Percentiles rank a stretch among this genome's conserved stretches.
Conservation (phyloP, 495 filamentous ascomycete genomes). For the Aspergillus affinis region DNA sequence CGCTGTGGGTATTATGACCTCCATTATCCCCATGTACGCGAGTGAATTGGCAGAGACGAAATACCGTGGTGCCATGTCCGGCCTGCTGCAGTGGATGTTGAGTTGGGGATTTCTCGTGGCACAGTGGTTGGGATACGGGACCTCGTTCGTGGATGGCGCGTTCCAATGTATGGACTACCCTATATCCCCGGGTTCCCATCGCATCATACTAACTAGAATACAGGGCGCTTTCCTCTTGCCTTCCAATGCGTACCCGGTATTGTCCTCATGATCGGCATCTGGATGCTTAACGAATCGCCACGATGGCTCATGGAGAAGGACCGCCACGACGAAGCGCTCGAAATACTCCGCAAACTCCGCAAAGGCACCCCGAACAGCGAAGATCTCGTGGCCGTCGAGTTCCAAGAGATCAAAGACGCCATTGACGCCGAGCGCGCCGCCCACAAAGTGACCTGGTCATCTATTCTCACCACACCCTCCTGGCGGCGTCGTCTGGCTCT, state of each 20-base stretch:
- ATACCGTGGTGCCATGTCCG: background rate
- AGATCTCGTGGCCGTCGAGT: conserved; percentile 20
- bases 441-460: conserved; percentile 36
- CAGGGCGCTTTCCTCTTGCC: conserved; percentile 52
- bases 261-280: conserved; percentile 47
- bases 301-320: conserved; percentile 65
- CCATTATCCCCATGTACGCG: conserved; percentile 1
- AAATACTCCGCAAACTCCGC: conserved; percentile 17
- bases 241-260: conserved; percentile 51
- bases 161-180: background rate
- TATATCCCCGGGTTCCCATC: background rate
- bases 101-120: background rate
- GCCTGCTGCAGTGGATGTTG: conserved; percentile 1
- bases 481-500: conserved; percentile 51
- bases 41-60: background rate
- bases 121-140: conserved; percentile 2
- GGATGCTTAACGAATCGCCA: conserved; percentile 58
- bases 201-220: background rate
- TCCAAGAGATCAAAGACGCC: conserved; percentile 28
- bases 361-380: conserved; percentile 2
- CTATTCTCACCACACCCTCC: conserved; percentile 44
- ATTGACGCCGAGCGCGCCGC: conserved; percentile 17
- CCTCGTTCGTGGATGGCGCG: background rate
- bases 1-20: background rate
- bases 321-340: conserved; percentile 58